These are phyloP conservation scores for Beta corolliflora DNA, from an alignment of 179 eudicot genomes.

Conservation along the genomic window DNA sequence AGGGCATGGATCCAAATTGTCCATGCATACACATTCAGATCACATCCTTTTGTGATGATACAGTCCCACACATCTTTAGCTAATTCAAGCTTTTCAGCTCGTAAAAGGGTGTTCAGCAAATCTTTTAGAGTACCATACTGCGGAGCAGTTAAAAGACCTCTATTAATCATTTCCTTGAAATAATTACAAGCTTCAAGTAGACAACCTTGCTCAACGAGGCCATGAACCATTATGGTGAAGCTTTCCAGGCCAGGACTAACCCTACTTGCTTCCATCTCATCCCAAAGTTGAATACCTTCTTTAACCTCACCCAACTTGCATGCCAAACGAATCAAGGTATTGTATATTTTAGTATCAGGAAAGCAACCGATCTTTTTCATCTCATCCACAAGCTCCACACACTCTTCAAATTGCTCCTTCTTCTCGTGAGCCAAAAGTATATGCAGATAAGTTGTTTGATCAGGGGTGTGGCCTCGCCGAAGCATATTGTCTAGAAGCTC, in stretches of 20 bases:
- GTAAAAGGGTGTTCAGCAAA: conserved; percentile 65
- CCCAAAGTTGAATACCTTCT: conserved; percentile 67
- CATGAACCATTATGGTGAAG: conserved; percentile 71
- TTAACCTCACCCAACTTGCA: conserved; percentile 79
- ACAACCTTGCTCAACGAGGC: conserved; percentile 60
- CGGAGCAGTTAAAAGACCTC: conserved; percentile 82
- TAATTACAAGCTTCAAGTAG: conserved; percentile 73
- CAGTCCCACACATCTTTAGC: conserved; percentile 85
- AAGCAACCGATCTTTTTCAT: conserved; percentile 62
- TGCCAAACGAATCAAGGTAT: conserved; percentile 63
- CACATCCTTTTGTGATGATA: conserved; percentile 72
- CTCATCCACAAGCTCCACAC: conserved; percentile 67
- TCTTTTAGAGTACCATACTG: conserved; percentile 82
- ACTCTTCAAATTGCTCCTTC: conserved; percentile 80
- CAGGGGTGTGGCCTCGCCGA: conserved; percentile 65
- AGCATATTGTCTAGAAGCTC: conserved; percentile 71
- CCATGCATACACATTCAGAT: conserved; percentile 86
- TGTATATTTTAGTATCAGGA: conserved; percentile 73
- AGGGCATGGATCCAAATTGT: conserved; percentile 97
- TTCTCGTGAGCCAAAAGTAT: conserved; percentile 83
- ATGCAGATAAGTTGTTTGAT: conserved; percentile 65
- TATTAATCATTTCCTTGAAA: conserved; percentile 82
- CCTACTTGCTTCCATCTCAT: conserved; percentile 65
- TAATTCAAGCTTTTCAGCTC: conserved; percentile 77
- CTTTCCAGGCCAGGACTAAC: conserved; percentile 66